phyloP scores from a whole-genome alignment of 768 basidiomycete species.

The Exsudoporus frostii region DNA sequence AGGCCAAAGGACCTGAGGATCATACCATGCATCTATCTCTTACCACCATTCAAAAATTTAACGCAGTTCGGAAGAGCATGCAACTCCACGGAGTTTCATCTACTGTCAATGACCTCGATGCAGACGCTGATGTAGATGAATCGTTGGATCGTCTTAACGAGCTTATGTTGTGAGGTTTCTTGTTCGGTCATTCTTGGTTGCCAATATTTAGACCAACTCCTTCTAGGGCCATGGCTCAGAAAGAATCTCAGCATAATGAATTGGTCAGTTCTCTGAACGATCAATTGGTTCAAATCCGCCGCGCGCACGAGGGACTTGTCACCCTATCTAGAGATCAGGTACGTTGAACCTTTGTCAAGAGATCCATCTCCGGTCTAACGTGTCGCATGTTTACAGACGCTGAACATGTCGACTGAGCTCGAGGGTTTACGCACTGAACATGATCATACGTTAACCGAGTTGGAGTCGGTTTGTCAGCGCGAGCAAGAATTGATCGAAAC shows the following conservation, averaged over 20 bases:
- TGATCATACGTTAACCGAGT: constrained; percentile 44
- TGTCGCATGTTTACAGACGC: constrained; percentile 42
- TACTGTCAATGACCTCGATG: constrained; percentile 22
- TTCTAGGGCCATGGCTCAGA: constrained; percentile 91
- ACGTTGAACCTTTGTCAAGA: constrained; percentile 6
- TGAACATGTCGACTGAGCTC: constrained; percentile 87
- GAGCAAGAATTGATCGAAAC: constrained; percentile 53
- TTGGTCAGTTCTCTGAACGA: constrained; percentile 66
- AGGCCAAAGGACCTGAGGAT: constrained; percentile 18
- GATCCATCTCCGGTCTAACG: background rate
- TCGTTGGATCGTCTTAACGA: constrained; percentile 81
- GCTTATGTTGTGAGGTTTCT: constrained; percentile 75
- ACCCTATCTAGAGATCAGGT: constrained; percentile 86
- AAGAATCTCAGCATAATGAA: constrained; percentile 88
- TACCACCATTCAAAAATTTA: constrained; percentile 69
- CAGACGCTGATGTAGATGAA: constrained; percentile 54
- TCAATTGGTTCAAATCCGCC: constrained; percentile 65
- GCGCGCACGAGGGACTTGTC: constrained; percentile 79
- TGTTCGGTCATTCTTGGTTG: constrained; percentile 2
- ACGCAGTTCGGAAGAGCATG: constrained; percentile 68
- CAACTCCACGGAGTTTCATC: constrained; percentile 43
- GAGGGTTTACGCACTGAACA: constrained; percentile 68
- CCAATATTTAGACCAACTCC: constrained; percentile 3
- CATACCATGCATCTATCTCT: constrained; percentile 54
- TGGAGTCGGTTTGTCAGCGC: constrained; percentile 56